Evolutionary conservation across 2,329 filamentous ascomycete genomes (phyloP).

Genomic region (Gnomoniopsis sp.): DNA sequence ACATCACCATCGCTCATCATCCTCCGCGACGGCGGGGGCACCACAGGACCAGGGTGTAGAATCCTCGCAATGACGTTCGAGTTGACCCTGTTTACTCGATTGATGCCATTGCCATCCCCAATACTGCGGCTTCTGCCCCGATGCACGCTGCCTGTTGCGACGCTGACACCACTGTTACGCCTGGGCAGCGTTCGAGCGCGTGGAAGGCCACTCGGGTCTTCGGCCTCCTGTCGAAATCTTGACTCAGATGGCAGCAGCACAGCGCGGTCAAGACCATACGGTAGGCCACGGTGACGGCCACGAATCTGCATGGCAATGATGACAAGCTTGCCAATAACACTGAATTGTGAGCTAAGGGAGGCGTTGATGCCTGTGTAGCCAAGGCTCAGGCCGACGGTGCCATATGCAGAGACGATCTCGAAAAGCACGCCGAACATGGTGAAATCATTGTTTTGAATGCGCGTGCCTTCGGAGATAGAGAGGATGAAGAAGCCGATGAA

Average conservation of each 20-base stretch:
- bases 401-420: constrained; percentile 86
- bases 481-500: constrained; percentile 93
- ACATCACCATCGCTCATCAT: constrained; percentile 1
- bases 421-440: constrained; percentile 72
- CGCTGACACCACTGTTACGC: constrained; percentile 33
- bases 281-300: constrained; percentile 65
- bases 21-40: constrained; percentile 24
- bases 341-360: constrained; percentile 81
- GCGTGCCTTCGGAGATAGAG: constrained; percentile 76
- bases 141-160: constrained; percentile 19
- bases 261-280: constrained; percentile 63
- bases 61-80: constrained; percentile 43
- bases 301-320: constrained; percentile 68
- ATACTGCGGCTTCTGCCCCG: constrained; percentile 36
- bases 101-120: constrained; percentile 16
- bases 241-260: constrained; percentile 57
- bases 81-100: constrained; percentile 31
- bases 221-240: constrained; percentile 50
- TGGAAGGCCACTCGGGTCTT: constrained; percentile 36
- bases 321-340: constrained; percentile 66
- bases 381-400: constrained; percentile 87
- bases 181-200: constrained; percentile 26
- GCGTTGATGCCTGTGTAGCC: constrained; percentile 75
- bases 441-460: constrained; percentile 62
- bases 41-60: constrained; percentile 45